Base-by-base conservation (phyloP, 2,329 filamentous ascomycete species). In the Chrysosporium queenslandicum region DNA sequence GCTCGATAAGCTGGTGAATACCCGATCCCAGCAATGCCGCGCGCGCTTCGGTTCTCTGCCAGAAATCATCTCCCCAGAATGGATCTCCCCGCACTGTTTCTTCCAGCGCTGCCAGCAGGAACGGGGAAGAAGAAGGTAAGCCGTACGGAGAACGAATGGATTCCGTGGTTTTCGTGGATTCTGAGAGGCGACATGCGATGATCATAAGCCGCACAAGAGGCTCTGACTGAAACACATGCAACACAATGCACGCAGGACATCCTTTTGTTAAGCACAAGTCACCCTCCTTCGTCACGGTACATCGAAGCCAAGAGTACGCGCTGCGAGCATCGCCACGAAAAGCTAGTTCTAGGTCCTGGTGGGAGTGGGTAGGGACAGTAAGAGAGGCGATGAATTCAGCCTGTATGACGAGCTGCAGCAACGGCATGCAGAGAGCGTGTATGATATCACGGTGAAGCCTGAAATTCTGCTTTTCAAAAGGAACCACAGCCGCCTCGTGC, bases 301-400 rank as follows among this genome's bases (percentile, higher is more conserved):
- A 80, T 56, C 80, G 75, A 32, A 82, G 68, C 72, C 77, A 81
- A 49, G 79, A 66, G 60, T 78, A 81, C 1, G 78, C 77, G 54
- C 73, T 73, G 41, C 78, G 73, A 3, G 77, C 77, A 49, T 77
- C 74, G 4, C 76, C 76, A 1, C 73, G 70, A 62, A 79, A 81
- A 2, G 77, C 78, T 39, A 77, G 71, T 59, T 81, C 78, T 4
- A 77, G 71, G 53, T 81, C 78, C 51, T 74, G 70, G 14, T 70
- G 68, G 53, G 71, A 72, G 37, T 65, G 64, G 27, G 69, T 73
- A 53, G 74, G 73, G 8, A 79, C 68, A 1, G 71, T 72, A 20
- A 71, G 71, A 27, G 72, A 67, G 1, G 78, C 78, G 29, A 79
- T 68, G 0, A 68, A 69, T 27, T 73, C 72, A n/a, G 78, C 77